phyloP scores from a whole-genome alignment of 495 filamentous ascomycete genomes.

The Haplographium delicatum region DNA sequence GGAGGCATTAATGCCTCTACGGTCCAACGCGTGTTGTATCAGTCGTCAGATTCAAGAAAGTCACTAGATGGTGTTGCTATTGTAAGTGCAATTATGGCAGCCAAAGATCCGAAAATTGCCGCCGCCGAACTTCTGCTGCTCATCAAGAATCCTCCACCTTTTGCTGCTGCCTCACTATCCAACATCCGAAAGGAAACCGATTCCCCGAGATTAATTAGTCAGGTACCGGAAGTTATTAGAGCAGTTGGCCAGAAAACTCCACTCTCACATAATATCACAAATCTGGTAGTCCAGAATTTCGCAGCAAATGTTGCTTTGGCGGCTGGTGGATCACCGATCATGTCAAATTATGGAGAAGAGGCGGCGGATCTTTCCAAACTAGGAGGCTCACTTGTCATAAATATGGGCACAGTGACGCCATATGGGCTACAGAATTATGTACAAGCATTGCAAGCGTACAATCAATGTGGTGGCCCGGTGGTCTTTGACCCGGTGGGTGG shows the following conservation, averaged over 20 bases:
- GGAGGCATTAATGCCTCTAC: constrained; percentile 84
- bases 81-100: constrained; percentile 82
- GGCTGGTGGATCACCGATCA: constrained; percentile 86
- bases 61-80: constrained; percentile 81
- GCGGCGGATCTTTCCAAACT: constrained; percentile 68
- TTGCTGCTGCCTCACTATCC: constrained; percentile 28
- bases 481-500: constrained; percentile 90
- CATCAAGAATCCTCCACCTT: constrained; percentile 43
- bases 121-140: constrained; percentile 50
- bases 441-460: constrained; percentile 65
- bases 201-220: neutral
- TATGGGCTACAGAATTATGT: constrained; percentile 63
- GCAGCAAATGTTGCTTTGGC: constrained; percentile 83
- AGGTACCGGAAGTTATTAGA: constrained; percentile 51
- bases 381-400: constrained; percentile 70
- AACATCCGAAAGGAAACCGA: neutral
- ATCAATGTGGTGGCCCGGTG: constrained; percentile 63
- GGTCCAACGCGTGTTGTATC: constrained; percentile 64
- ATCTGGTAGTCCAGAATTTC: constrained; percentile 86
- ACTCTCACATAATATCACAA: constrained; percentile 95
- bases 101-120: constrained; percentile 55
- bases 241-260: constrained; percentile 58
- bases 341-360: constrained; percentile 84
- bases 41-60: constrained; percentile 40
- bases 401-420: constrained; percentile 86